Evolutionary conservation across 75 land plant species (phyloP), one percentile per base, ranked within the genome.

Genomic region (Cunninghamia lanceolata): DNA sequence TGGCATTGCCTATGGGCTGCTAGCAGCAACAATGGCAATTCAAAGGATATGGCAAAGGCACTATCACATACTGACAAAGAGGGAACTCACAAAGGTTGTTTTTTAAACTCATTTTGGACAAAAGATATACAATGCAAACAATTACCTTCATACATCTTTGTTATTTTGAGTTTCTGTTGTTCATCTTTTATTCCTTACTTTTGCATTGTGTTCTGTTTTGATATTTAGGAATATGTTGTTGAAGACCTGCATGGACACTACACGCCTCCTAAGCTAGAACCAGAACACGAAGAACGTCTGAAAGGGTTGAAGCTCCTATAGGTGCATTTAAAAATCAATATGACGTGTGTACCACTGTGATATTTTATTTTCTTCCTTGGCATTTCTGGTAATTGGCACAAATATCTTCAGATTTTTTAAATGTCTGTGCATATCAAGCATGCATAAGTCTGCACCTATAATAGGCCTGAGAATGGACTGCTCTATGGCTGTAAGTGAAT

Each of bases 1-100:
- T 74, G 98, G 98, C 42, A 90, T 96, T 85, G 98, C 95, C 36
- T 97, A 97, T 91, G 96, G 99, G 63, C 90, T 97, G 68, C 92
- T 97, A 81, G 99, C 96, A 84, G 94, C 96, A 15, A 97, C 98
- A 11, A 96, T 97, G 99, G 96, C 93, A 28, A 83, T 96, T 82
- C 99, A 97, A 74, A 91, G 95, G 86, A 97, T 96, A 40, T 97
- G 98, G 99, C 99, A 97, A 88, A 89, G 94, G 81, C 99, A 97
- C 83, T 96, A 97, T 85, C 99, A 97, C 79, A 97, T 97, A 50
- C 91, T 97, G 2, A 93, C 99, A 40, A 97, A 97, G 85, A 92
- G 94, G 83, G 98, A 94, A 90, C 98, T 96, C 25, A 96, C 98
- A 34, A 92, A 97, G 94, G 99, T 91, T 35, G 6, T 21, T 80